Evolutionary conservation across 192 early-diverging fungal genomes (phyloP), one percentile per base, ranked within the genome.

Genomic region (Chytriomyces confervae): DNA sequence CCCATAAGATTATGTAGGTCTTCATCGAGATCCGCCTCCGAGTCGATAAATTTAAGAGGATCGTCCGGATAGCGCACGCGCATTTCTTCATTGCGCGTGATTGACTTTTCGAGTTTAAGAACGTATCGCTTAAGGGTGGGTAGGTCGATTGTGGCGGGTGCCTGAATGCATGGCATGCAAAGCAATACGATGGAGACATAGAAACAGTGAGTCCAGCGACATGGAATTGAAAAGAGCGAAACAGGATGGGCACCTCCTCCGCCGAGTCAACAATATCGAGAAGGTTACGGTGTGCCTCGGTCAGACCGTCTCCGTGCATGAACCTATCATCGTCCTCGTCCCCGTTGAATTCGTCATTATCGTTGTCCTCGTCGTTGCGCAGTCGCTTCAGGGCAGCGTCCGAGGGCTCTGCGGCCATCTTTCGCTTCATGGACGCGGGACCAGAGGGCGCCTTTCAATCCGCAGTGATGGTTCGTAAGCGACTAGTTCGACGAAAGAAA

Each of bases 21-120:
- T 76, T 96, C 94, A 73, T 96, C 96, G 45, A 99, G 84, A 77
- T 97, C 96, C 9, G 94, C 91, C 81, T 99, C 97, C 36, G 96
- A 97, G 68, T 97, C 96, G 77, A 97, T 93, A 82, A 98, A 98
- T 79, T 89, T 90, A 8, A 86, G 36, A 20, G 94, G 94, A 24
- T 93, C 87, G 79, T 94, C 86, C 0, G 90, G 79, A 80, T 93
- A 92, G 77, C 92, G 91, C 13, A 94, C 88, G 50, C 97, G 92
- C 77, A 93, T 86, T 66, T 95, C 91, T 66, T 94, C 91, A 84
- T 99, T 99, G 64, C 91, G 95, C 66, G 86, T 91, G 79, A 97
- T 89, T 0, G 92, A 89, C 77, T 92, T 92, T 80, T 98, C 94
- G 77, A 98, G 92, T 68, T 91, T 90, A 44, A 93, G 81, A 46